Base-by-base conservation (phyloP, 352 stramenopile genomes). In the Pythium rhizo-oryzae region DNA sequence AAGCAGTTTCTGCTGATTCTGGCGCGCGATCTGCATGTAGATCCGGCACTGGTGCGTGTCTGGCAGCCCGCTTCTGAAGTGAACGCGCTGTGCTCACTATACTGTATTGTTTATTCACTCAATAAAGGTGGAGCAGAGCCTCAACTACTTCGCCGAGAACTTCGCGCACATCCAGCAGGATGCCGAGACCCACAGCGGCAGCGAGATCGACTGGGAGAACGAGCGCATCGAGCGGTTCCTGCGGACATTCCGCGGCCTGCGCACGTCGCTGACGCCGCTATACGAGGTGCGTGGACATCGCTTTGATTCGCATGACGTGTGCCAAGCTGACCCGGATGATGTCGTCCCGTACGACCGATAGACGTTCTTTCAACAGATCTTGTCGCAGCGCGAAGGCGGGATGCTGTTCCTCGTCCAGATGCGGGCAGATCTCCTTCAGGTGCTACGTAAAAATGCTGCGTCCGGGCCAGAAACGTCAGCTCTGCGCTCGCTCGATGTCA, bases 331-430 rank as follows among this genome's bases (percentile, higher is more conserved):
- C n/a, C n/a, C n/a, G n/a, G n/a, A n/a, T n/a, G n/a, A n/a, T n/a
- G n/a, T n/a, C n/a, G n/a, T n/a, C n/a, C n/a, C n/a, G n/a, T n/a
- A n/a, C n/a, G n/a, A n/a, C 71, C 44, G 56, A 13, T 74, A 92
- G 87, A 91, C 82, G 4, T 91, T 92, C 43, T 94, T 94, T 67
- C 82, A 92, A 63, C 83, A 94, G 58, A 89, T 94, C 41, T 62
- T 94, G 44, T 91, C 84, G n/a, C 85, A 93, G 62, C 76, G 79
- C n/a, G 79, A 89, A 58, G 85, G 77, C 19, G 87, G 87, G 12
- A 94, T 94, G 87, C 65, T 94, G 21, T 94, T 94, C 63, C 78
- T 94, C 50, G 79, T 94, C 25, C 77, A 93, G 18, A 80, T 94
- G 73, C 80, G 87, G 35, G 82, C 87, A 1, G 87, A 94, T 51